Percentiles rank a stretch among this genome's conserved stretches.
Conservation (phyloP, 345 rosid species). For the Firmiana major region DNA sequence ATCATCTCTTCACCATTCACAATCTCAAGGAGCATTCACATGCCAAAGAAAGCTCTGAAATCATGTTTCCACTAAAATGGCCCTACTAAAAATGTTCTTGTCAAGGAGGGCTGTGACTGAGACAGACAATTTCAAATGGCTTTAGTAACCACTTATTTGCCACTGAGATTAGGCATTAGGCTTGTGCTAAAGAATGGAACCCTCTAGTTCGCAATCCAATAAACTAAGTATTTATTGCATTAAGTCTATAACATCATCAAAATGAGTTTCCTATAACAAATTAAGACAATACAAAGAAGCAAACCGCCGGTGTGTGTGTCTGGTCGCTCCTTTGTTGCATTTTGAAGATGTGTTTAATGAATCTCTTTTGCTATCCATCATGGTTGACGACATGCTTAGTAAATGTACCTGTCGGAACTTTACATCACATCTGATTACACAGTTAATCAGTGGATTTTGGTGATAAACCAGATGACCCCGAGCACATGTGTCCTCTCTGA, state of each 20-base stretch:
- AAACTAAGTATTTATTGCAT: not conserved
- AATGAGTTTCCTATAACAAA: not conserved
- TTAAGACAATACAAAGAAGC: not conserved
- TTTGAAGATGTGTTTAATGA: not conserved
- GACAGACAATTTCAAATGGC: no score
- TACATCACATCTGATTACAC: not conserved
- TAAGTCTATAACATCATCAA: not conserved
- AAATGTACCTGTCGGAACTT: not conserved
- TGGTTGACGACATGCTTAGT: not conserved
- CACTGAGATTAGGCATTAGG: not conserved
- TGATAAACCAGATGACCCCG: slow-evolving; percentile 31
- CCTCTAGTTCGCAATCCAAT: not conserved
- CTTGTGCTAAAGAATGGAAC: not conserved
- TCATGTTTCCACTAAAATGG: no score
- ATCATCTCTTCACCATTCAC: no score
- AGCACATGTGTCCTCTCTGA: slow-evolving; percentile 44
- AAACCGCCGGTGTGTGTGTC: no score
- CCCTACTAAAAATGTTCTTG: no score
- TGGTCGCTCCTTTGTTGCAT: not conserved
- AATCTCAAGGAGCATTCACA: no score
- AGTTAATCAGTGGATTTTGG: slow-evolving; percentile 38
- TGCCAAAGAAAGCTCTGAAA: no score
- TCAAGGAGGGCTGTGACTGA: no score
- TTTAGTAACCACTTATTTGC: no score
- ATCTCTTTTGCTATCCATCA: not conserved